Evolutionary conservation across 495 filamentous ascomycete genomes (phyloP).

Genomic region (Thermochaetoides thermophila): DNA sequence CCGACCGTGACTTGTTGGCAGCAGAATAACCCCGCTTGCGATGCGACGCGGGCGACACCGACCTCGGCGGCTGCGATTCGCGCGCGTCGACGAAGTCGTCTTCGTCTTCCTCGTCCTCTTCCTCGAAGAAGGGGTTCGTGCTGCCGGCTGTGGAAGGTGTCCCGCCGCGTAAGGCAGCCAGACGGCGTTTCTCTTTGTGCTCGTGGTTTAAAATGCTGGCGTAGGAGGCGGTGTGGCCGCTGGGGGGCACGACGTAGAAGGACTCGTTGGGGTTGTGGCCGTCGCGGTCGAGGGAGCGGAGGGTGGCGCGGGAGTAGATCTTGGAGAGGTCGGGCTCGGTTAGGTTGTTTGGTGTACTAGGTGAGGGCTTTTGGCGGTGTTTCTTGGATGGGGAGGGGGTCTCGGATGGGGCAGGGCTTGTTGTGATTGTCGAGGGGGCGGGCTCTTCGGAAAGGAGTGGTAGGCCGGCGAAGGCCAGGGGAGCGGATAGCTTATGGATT

Average conservation of each 20-base stretch:
- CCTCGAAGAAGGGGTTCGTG: slow-evolving; percentile 25
- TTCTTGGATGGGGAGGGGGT: slow-evolving; percentile 21
- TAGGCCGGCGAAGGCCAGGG: slow-evolving; percentile 81
- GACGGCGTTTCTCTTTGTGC: slow-evolving; percentile 44
- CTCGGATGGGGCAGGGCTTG: slow-evolving; percentile 7
- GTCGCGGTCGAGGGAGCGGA: slow-evolving; percentile 44
- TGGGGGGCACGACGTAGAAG: slow-evolving; percentile 89
- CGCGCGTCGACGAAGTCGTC: slow-evolving; percentile 78
- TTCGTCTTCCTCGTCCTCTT: slow-evolving; percentile 34
- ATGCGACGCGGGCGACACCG: slow-evolving; percentile 1
- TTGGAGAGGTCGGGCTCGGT: slow-evolving; percentile 60
- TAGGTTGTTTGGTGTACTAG: too few species aligned
- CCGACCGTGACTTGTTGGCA: slow-evolving; percentile 16
- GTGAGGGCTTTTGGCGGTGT: slow-evolving; percentile 25
- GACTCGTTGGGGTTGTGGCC: slow-evolving; percentile 50
- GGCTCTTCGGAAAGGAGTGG: slow-evolving; percentile 50
- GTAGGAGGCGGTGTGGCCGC: slow-evolving; percentile 79
- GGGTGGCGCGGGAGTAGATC: slow-evolving; percentile 65
- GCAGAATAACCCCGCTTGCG: slow-evolving; percentile 16
- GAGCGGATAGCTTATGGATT: slow-evolving; percentile 69
- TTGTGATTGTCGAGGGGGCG: too few species aligned
- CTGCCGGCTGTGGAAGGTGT: slow-evolving; percentile 17
- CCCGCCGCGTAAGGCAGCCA: slow-evolving; percentile 19
- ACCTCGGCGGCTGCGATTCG: slow-evolving; percentile 39
- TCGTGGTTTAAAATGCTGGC: slow-evolving; percentile 68